Percentiles rank a stretch among this genome's conserved stretches.
Conservation (phyloP, 2,329 filamentous ascomycete genomes). For the Neospermospora avenae region DNA sequence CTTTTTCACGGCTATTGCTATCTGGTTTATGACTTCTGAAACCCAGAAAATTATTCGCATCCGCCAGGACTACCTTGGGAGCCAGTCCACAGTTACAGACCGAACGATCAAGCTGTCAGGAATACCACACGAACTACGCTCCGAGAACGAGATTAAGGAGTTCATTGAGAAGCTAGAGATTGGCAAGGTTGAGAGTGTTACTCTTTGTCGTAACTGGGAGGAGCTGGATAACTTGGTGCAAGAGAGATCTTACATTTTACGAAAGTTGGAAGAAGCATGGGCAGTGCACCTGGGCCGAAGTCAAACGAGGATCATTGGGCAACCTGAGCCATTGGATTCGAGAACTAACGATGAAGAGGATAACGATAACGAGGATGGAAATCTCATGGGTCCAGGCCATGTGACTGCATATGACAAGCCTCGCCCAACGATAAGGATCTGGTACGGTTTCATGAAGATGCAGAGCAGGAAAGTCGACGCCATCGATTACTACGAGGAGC, state of each 20-base stretch:
- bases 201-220: conserved; percentile 82
- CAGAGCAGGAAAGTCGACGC: conserved; percentile 76
- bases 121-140: conserved; percentile 74
- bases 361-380: conserved; percentile 53
- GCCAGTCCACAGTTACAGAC: conserved; percentile 93
- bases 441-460: conserved; percentile 74
- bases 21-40: conserved; percentile 80
- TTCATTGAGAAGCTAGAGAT: conserved; percentile 86
- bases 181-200: conserved; percentile 84
- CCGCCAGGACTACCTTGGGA: conserved; percentile 86
- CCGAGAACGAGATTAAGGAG: conserved; percentile 78
- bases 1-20: conserved; percentile 76
- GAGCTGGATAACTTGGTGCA: conserved; percentile 73
- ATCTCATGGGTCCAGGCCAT: conserved; percentile 50
- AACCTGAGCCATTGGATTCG: conserved; percentile 33
- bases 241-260: conserved; percentile 60
- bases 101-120: conserved; percentile 89
- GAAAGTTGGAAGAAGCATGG: conserved; percentile 80
- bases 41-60: conserved; percentile 82
- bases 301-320: conserved; percentile 44
- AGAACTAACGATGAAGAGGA: conserved; percentile 38
- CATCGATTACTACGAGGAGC: conserved; percentile 91
- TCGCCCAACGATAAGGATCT: conserved; percentile 68
- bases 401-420: conserved; percentile 43
- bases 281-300: conserved; percentile 67